Base-by-base conservation (phyloP, 495 filamentous ascomycete species). In the Paragyromitra xinjiangensis region DNA sequence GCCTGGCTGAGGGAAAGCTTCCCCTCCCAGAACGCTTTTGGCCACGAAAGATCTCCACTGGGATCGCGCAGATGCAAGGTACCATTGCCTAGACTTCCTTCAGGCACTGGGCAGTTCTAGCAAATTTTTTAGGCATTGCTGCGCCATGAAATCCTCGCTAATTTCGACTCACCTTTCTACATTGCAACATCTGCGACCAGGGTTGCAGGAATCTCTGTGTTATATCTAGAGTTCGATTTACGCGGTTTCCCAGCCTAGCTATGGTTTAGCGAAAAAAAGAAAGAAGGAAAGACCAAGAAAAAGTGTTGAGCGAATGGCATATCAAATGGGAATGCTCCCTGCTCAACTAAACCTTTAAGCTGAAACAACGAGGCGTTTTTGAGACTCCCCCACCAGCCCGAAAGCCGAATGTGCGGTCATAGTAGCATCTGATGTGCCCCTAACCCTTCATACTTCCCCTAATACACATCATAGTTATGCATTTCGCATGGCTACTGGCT, bases 11-110 rank as follows among this genome's bases (percentile, higher is more conserved):
- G n/a, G 48, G 26, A 39, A 69, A 44, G 51, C 67, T 69, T 40
- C 50, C 24, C 45, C 64, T 68, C 34, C 19, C 29, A 51, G 39
- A 64, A 64, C 22, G 62, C 50, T 61, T 64, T 22, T 44, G 61
- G 40, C 19, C 67, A 61, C 66, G 48, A 68, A 71, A 71, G 74
- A 77, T 77, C 74, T 73, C 37, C 74, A 34, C 74, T 48, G n/a
- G 74, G 74, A 77, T 77, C 14, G 74, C 29, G 42, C 69, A 66
- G 69, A 73, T 77, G 74, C 69, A 77, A 77, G 74, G 74, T 42
- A 73, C 61, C 59, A 29, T 51, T 39, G 56, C 56, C 56, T 39
- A 62, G 26, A 37, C 40, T 69, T 45, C 16, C 42, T 56, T 34
- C 37, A 14, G 22, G 53, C 12, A 26, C 22, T 45, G 58, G 66